phyloP scores from a whole-genome alignment of 495 filamentous ascomycete genomes.

The Neurospora sp. region DNA sequence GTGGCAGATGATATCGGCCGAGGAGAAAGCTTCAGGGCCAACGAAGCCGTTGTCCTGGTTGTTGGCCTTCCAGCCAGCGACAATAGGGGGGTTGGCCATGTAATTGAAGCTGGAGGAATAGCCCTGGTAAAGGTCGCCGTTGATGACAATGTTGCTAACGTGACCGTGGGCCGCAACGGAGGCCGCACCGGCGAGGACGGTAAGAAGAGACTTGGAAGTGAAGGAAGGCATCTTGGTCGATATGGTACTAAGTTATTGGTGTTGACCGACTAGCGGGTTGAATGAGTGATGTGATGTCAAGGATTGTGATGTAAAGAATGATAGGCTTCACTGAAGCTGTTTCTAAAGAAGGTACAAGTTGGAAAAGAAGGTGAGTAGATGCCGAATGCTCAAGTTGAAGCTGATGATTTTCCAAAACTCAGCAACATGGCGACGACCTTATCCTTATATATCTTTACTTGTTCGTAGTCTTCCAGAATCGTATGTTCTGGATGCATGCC shows the following conservation, averaged over 20 bases:
- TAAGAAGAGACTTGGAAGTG: slow-evolving; percentile 17
- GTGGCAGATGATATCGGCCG: slow-evolving; percentile 45
- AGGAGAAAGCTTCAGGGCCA: slow-evolving; percentile 30
- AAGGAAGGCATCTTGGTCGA: slow-evolving; percentile 20
- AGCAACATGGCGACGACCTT: background rate
- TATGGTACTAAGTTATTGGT: background rate
- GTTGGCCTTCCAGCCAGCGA: slow-evolving; percentile 45
- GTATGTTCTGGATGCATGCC: background rate
- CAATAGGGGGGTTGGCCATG: slow-evolving; percentile 34
- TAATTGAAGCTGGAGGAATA: slow-evolving; percentile 32
- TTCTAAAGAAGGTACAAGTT: slow-evolving; percentile 12
- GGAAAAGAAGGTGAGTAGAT: slow-evolving; percentile 11
- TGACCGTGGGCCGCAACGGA: slow-evolving; percentile 53
- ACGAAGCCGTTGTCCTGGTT: slow-evolving; percentile 53
- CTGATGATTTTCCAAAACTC: background rate
- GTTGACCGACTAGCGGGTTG: background rate
- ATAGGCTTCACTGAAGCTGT: slow-evolving; percentile 22
- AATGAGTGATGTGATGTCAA: background rate
- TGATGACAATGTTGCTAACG: slow-evolving; percentile 48
- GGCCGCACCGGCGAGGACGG: slow-evolving; percentile 40
- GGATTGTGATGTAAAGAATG: slow-evolving; percentile 15
- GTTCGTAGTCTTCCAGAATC: background rate
- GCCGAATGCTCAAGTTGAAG: slow-evolving; percentile 7
- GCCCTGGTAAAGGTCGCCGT: slow-evolving; percentile 38
- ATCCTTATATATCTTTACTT: background rate